These are phyloP conservation scores for Pyrenophora seminiperda DNA, from an alignment of 2,329 filamentous ascomycete genomes.

Conservation along the genomic window DNA sequence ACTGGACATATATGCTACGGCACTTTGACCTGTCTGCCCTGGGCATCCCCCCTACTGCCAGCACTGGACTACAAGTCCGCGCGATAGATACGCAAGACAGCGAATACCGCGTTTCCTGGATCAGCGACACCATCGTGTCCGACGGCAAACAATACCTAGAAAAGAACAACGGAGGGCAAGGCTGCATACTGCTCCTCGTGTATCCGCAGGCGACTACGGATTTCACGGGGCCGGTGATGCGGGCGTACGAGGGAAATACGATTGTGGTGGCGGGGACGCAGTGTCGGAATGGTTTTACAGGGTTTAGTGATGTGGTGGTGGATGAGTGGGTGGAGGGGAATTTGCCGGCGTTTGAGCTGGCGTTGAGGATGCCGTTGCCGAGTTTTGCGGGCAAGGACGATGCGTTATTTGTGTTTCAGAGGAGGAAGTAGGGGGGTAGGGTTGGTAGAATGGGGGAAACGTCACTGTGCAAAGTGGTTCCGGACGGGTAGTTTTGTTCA, in stretches of 20 bases:
- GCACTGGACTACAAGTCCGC: too few relatives aligned
- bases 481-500: neutral
- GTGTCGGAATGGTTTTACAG: conserved; percentile 75
- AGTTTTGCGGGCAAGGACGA: conserved; percentile 81
- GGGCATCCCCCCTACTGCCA: too few relatives aligned
- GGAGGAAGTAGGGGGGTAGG: conserved; percentile 24
- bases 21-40: conserved; percentile 60
- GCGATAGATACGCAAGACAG: conserved; percentile 72
- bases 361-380: conserved; percentile 69
- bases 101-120: conserved; percentile 71
- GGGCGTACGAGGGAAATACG: conserved; percentile 65
- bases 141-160: conserved; percentile 66
- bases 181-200: conserved; percentile 69
- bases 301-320: conserved; percentile 66
- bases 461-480: neutral
- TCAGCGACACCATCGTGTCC: conserved; percentile 66
- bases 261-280: conserved; percentile 76
- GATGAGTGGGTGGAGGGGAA: conserved; percentile 69
- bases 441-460: neutral
- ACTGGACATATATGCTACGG: conserved; percentile 75
- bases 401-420: conserved; percentile 69
- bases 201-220: conserved; percentile 72
- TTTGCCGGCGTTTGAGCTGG: conserved; percentile 62
- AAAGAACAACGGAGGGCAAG: conserved; percentile 52
- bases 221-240: conserved; percentile 68